Percentiles rank a stretch among this genome's conserved stretches.
Evolutionary conservation across 1,284 basidiomycete species (phyloP).

Genomic region (Volvariella surrecta): DNA sequence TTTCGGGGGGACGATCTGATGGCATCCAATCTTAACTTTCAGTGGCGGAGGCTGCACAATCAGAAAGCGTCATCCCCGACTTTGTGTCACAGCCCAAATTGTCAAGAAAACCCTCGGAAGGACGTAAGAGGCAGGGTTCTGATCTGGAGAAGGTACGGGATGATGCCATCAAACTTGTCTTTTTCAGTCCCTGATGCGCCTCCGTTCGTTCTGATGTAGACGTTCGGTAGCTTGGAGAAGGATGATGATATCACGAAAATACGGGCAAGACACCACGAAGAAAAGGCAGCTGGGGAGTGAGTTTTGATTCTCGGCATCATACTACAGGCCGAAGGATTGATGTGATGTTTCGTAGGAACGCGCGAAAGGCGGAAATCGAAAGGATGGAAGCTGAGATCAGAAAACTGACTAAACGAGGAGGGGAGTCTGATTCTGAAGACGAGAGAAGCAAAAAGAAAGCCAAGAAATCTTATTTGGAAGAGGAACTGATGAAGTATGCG

Average conservation of each 20-base stretch:
- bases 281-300: constrained; percentile 50
- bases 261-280: constrained; percentile 49
- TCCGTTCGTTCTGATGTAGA: constrained; percentile 13
- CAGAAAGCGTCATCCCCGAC: constrained; percentile 24
- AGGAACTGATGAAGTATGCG: constrained; percentile 74
- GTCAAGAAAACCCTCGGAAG: constrained; percentile 9
- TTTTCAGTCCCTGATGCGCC: neutral
- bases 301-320: constrained; percentile 14
- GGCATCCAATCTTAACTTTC: neutral
- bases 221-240: constrained; percentile 28
- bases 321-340: neutral
- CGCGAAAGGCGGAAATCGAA: constrained; percentile 73
- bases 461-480: constrained; percentile 66
- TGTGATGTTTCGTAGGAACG: too few species aligned
- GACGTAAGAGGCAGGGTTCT: constrained; percentile 2
- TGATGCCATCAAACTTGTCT: too few species aligned
- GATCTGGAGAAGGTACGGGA: neutral
- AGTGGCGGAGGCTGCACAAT: constrained; percentile 13
- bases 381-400: constrained; percentile 85
- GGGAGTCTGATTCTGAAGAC: constrained; percentile 48
- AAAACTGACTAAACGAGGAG: constrained; percentile 42
- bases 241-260: constrained; percentile 60
- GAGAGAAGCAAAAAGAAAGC: constrained; percentile 51
- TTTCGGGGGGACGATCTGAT: neutral
- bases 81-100: constrained; percentile 22